Conservation (phyloP, 148 eudicot species). For the Amaranthus cruentus region DNA sequence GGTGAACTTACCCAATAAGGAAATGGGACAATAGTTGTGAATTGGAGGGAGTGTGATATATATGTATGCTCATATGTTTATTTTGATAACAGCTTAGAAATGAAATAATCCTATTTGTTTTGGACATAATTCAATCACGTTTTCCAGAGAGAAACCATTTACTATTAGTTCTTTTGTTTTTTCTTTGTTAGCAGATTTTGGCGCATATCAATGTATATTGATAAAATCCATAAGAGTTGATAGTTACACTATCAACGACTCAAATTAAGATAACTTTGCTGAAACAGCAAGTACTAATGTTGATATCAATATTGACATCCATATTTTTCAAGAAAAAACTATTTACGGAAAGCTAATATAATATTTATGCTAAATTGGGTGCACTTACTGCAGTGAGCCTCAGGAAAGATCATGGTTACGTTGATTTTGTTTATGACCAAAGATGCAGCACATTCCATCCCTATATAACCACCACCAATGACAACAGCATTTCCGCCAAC, state of each 20-base stretch:
- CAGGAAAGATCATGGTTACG: slow-evolving; percentile 97
- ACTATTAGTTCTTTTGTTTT: no score
- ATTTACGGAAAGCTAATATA: not conserved
- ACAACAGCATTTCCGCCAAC: slow-evolving; percentile 87
- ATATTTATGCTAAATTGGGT: not conserved
- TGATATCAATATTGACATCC: not conserved
- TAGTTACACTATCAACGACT: not conserved
- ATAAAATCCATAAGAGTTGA: not conserved
- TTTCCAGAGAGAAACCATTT: no score
- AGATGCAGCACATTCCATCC: slow-evolving; percentile 99
- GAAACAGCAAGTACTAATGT: not conserved
- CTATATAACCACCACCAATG: slow-evolving; percentile 97
- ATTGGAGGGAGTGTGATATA: no score
- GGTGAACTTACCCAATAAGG: no score
- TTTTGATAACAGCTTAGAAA: no score
- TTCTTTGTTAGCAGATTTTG: not conserved
- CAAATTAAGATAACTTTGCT: not conserved
- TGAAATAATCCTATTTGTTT: no score
- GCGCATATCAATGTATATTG: not conserved
- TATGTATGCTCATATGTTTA: no score
- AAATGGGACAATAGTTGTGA: no score
- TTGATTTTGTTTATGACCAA: slow-evolving; percentile 89
- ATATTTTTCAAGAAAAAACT: not conserved
- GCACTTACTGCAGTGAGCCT: slow-evolving; percentile 83
- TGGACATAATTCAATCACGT: no score